Percentiles rank a stretch among this genome's conserved stretches.
These are phyloP conservation scores for Multifurca ochricompacta DNA, from an alignment of 768 basidiomycete genomes.

Conservation along the genomic window DNA sequence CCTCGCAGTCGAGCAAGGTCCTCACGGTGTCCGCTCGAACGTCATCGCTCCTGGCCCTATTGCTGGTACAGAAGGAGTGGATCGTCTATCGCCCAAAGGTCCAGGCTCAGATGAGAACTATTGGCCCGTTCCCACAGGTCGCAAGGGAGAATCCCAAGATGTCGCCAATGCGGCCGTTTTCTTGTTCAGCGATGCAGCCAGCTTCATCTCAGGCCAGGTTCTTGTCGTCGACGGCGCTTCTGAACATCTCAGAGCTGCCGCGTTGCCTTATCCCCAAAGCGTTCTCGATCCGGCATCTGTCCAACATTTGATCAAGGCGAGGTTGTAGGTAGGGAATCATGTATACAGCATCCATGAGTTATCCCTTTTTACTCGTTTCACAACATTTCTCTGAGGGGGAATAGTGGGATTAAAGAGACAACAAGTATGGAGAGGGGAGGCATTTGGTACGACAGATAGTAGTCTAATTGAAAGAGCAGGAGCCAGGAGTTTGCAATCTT, in stretches of 20 bases:
- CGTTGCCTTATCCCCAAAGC: constrained; percentile 22
- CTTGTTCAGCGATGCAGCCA: constrained; percentile 35
- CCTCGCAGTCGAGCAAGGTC: constrained; percentile 90
- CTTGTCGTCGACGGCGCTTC: constrained; percentile 27
- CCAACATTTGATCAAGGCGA: constrained; percentile 20
- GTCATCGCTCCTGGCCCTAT: constrained; percentile 83
- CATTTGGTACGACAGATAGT: background rate
- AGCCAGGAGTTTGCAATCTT: too few relatives aligned
- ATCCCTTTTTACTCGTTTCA: background rate
- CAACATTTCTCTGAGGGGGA: background rate
- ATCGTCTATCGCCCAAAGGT: constrained; percentile 38
- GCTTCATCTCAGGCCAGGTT: constrained; percentile 33
- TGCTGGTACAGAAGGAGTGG: constrained; percentile 63
- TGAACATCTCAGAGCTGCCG: constrained; percentile 19
- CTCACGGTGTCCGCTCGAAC: constrained; percentile 87
- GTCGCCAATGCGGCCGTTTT: constrained; percentile 34
- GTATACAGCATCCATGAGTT: background rate
- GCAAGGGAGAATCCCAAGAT: constrained; percentile 25
- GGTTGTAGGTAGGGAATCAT: constrained; percentile 11
- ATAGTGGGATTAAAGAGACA: background rate
- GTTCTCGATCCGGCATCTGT: constrained; percentile 22
- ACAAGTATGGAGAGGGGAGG: too few relatives aligned
- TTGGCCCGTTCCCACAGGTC: constrained; percentile 11
- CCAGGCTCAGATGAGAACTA: background rate
- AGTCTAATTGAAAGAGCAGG: background rate